Evolutionary conservation across 495 filamentous ascomycete genomes (phyloP), one percentile per base, ranked within the genome.

Genomic region (Xylaria grammica): DNA sequence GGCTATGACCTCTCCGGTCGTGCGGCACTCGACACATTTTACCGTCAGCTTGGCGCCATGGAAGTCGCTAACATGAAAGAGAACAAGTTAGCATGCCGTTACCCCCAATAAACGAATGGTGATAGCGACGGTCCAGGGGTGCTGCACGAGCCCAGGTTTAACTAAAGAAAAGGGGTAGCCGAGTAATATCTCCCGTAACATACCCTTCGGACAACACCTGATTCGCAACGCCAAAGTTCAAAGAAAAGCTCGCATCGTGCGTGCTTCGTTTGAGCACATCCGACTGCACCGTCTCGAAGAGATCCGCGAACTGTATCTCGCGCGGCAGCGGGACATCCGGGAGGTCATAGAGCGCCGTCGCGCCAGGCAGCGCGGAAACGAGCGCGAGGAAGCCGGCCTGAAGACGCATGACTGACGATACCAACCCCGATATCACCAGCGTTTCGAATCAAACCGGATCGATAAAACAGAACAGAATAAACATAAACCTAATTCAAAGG

Each of bases 181-280:
- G 11, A 11, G 32, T 36, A 36, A 36, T 36, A 4, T 11, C 32
- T 36, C 10, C 30, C 26, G 26, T 13, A 49, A 45, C 60, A 46
- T 64, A 73, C 71, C 69, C 69, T 17, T 52, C 54, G 19, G 65
- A 69, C 22, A 73, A 34, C 17, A 60, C 63, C 60, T 54, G n/a
- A 36, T 65, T 63, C 19, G 46, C 63, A 19, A 48, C 62, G 6
- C 63, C 58, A 30, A 71, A 71, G 11, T 36, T 62, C 44, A 73
- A n/a, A 19, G 66, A 51, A 7, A 73, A 73, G 0, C 54, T 67
- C 4, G 65, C 66, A 45, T 61, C 59, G 10, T 61, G 59, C 9
- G 48, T 52, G 59, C 59, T 61, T 20, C 59, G 59, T 17, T 44
- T 61, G 17, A 52, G 26, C 1, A 52, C 48, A 61, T 52, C 48